Evolutionary conservation across 768 basidiomycete genomes (phyloP), one percentile per base, ranked within the genome.

Genomic region (Agrocybe chaxingu): DNA sequence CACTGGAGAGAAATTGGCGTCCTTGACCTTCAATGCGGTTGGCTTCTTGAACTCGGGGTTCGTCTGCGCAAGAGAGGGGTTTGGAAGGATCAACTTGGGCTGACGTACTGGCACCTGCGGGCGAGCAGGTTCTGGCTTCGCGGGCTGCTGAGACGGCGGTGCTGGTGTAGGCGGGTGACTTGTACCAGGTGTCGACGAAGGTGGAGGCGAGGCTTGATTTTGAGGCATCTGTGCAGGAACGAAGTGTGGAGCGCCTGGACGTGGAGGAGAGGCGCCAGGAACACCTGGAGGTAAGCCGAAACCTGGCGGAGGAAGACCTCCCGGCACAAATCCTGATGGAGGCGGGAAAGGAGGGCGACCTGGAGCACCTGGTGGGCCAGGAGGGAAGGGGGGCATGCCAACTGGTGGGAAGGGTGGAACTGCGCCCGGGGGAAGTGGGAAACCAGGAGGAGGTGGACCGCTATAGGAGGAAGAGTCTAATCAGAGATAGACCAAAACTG

Each of bases 1-100:
- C 57, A 91, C 91, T 3, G 89, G 86, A 50, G 80, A 82, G 64
- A 89, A 91, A 61, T 92, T 90, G 0, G 90, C 70, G 59, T 93
- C 87, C 10, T 70, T 63, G 66, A 84, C 89, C 65, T 91, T 87
- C 39, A 93, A 72, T 16, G 77, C 76, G 1, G 88, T 89, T 10
- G 75, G 70, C 65, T 90, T 89, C 75, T 91, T 92, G 61, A 89
- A 82, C 1, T 81, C 74, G 9, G 85, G 80, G 59, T 88, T 85
- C 10, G 76, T 82, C 70, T 91, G 87, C 13, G 75, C 70, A 35
- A 82, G 66, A 4, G 74, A 67, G 7, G 79, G 74, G 58, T 83
- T 76, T 1, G 87, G 88, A 35, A 89, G 67, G 3, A 64, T 70
- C 12, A 72, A 68, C 45, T 61, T 50, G 41, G 63, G 61, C 54